Percentiles rank a stretch among this genome's conserved stretches.
Evolutionary conservation across 1,284 basidiomycete genomes (phyloP).

Genomic region (Phylloboletellus chloephorus): DNA sequence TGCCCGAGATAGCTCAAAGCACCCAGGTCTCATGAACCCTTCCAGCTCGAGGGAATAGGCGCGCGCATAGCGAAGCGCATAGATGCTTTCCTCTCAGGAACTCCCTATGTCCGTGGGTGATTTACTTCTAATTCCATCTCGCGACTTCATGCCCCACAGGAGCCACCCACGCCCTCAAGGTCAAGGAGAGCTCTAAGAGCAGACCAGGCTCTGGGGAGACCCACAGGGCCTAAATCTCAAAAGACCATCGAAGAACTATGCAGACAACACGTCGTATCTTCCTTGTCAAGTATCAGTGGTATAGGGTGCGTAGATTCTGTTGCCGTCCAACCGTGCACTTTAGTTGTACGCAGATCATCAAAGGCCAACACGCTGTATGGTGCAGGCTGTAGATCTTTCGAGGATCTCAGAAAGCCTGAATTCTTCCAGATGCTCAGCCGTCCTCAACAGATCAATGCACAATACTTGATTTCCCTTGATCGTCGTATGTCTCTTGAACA

Average conservation of each 20-base stretch:
- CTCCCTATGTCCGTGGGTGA: constrained; percentile 35
- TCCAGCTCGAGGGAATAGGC: constrained; percentile 42
- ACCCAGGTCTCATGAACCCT: constrained; percentile 8
- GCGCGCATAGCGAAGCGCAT: constrained; percentile 40
- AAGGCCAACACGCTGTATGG: constrained; percentile 42
- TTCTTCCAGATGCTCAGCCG: constrained; percentile 36
- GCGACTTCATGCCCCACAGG: constrained; percentile 12
- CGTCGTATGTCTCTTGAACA: constrained; percentile 35
- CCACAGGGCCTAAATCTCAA: constrained; percentile 5
- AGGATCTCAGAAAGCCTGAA: constrained; percentile 37
- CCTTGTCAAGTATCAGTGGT: constrained; percentile 15
- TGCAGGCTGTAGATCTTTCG: constrained; percentile 44
- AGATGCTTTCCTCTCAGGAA: constrained; percentile 34
- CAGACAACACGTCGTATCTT: constrained; percentile 14
- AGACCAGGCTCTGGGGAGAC: constrained; percentile 3
- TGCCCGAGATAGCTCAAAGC: neutral
- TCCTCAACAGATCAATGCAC: constrained; percentile 34
- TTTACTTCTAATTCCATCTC: constrained; percentile 1
- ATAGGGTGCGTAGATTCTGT: constrained; percentile 28
- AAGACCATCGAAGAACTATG: constrained; percentile 25
- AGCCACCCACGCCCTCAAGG: constrained; percentile 13
- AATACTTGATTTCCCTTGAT: constrained; percentile 38
- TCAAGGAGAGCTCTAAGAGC: constrained; percentile 9
- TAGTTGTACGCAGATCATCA: constrained; percentile 24
- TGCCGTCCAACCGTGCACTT: neutral